phyloP scores from a whole-genome alignment of 2,329 filamentous ascomycete genomes.

The Diaporthe destruens region DNA sequence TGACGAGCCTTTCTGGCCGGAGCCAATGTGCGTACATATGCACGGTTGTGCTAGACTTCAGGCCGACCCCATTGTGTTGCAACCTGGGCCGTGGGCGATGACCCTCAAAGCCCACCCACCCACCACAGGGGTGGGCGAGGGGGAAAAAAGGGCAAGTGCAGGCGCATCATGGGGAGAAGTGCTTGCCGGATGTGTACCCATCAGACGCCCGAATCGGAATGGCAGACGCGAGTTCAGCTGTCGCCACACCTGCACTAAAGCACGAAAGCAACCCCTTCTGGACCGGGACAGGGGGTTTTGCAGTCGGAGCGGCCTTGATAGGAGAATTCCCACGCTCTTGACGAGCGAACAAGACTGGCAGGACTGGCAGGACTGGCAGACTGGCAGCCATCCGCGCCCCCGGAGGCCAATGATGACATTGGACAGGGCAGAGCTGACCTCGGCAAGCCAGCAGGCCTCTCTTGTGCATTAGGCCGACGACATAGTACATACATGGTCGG shows the following conservation, averaged over 20 bases:
- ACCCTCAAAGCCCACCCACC: conserved; percentile 7
- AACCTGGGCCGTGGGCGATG: conserved; percentile 25
- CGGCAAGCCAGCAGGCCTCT: conserved; percentile 14
- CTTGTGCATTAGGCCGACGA: conserved; percentile 30
- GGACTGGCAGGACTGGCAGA: neutral
- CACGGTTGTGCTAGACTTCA: conserved; percentile 29
- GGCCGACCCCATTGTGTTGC: conserved; percentile 24
- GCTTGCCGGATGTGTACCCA: conserved; percentile 36
- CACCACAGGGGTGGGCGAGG: neutral
- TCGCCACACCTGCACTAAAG: conserved; percentile 38
- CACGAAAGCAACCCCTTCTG: conserved; percentile 40
- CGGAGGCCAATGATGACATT: conserved; percentile 23
- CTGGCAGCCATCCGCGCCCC: conserved; percentile 17
- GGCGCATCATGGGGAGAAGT: conserved; percentile 18
- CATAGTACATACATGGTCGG: neutral
- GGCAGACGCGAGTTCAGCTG: conserved; percentile 40
- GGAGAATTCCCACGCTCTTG: conserved; percentile 27
- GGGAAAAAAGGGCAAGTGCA: neutral
- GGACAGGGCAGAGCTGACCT: conserved; percentile 25
- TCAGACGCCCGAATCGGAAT: conserved; percentile 31
- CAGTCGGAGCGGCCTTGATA: conserved; percentile 33
- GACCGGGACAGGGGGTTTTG: conserved; percentile 32
- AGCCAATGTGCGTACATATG: conserved; percentile 29
- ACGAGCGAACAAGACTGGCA: conserved; percentile 16
- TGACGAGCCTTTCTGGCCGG: conserved; percentile 19